Evolutionary conservation across 192 early-diverging fungal species (phyloP).

Genomic region (Entomortierella beljakovae): DNA sequence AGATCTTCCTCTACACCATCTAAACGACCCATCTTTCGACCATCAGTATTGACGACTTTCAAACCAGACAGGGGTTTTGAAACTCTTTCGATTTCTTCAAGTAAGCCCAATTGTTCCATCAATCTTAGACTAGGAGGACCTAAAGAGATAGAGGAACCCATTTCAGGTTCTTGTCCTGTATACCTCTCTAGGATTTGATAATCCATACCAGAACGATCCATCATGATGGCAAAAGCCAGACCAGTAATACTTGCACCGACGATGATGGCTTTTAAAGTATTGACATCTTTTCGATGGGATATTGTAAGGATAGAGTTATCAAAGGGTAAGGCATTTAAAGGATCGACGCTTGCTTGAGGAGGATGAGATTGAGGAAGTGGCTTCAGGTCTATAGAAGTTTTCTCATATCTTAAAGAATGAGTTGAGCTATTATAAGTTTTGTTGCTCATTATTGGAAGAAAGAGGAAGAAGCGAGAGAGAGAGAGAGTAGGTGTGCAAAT

Average conservation of each 20-base stretch:
- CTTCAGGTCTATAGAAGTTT: conserved; percentile 13
- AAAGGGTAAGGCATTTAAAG: conserved; percentile 20
- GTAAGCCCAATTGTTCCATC: conserved; percentile 45
- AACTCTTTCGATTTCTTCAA: conserved; percentile 18
- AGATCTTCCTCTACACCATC: conserved; percentile 9
- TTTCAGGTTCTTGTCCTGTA: conserved; percentile 11
- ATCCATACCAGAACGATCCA: conserved; percentile 42
- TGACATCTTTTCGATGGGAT: conserved; percentile 20
- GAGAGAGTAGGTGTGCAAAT: too few species aligned
- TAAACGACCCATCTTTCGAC: conserved; percentile 11
- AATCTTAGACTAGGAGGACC: conserved; percentile 35
- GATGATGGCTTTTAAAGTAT: conserved; percentile 41
- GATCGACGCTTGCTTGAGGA: conserved; percentile 10
- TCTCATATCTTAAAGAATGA: not conserved
- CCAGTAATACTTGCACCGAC: conserved; percentile 48
- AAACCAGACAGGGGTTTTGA: conserved; percentile 18
- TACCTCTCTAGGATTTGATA: conserved; percentile 39
- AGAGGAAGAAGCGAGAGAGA: not conserved
- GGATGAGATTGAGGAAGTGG: conserved; percentile 23
- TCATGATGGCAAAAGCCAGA: conserved; percentile 36
- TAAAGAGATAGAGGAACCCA: conserved; percentile 26
- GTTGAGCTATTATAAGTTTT: not conserved
- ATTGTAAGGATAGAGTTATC: conserved; percentile 47
- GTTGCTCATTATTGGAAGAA: not conserved
- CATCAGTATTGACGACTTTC: conserved; percentile 11